These are phyloP conservation scores for Pseudocercospora eumusae DNA, from an alignment of 2,329 filamentous ascomycete genomes.

Conservation along the genomic window DNA sequence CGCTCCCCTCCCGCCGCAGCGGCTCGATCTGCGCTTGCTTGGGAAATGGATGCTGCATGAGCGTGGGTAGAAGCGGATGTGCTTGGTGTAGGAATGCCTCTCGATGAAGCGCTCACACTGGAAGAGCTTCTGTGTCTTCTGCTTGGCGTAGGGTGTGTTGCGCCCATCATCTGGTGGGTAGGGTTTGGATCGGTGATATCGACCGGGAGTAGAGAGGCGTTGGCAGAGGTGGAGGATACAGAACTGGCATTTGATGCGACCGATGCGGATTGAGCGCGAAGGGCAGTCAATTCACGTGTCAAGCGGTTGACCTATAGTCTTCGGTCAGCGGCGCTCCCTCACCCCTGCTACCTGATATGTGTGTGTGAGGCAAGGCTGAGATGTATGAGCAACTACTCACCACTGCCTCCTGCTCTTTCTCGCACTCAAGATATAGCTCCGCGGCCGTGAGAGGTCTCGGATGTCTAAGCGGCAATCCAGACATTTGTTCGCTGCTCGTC, in stretches of 20 bases:
- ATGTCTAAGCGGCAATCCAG: slow-evolving; percentile 68
- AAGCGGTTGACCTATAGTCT: slow-evolving; percentile 77
- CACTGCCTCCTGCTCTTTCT: slow-evolving; percentile 93
- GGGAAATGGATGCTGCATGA: slow-evolving; percentile 35
- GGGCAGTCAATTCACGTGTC: slow-evolving; percentile 79
- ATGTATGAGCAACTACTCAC: slow-evolving; percentile 52
- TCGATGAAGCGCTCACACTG: slow-evolving; percentile 29
- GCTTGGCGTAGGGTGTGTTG: slow-evolving; percentile 56
- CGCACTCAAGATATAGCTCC: slow-evolving; percentile 83
- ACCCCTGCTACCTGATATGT: neutral
- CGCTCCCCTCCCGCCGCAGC: slow-evolving; percentile 34
- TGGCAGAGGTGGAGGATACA: slow-evolving; percentile 57
- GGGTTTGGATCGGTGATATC: slow-evolving; percentile 52
- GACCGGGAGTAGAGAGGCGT: slow-evolving; percentile 44
- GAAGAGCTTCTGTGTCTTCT: slow-evolving; percentile 51
- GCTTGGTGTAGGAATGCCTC: slow-evolving; percentile 34
- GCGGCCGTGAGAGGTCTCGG: slow-evolving; percentile 84
- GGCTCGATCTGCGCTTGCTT: slow-evolving; percentile 41
- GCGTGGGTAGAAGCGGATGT: slow-evolving; percentile 29
- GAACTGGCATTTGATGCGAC: slow-evolving; percentile 58
- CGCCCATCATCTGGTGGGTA: slow-evolving; percentile 48
- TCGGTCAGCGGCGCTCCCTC: slow-evolving; percentile 8
- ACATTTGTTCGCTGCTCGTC: slow-evolving; percentile 27
- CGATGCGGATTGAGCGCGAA: slow-evolving; percentile 68
- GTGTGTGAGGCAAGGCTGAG: neutral